phyloP scores from a whole-genome alignment of 768 basidiomycete species.

The Leccinum disarticulatum region DNA sequence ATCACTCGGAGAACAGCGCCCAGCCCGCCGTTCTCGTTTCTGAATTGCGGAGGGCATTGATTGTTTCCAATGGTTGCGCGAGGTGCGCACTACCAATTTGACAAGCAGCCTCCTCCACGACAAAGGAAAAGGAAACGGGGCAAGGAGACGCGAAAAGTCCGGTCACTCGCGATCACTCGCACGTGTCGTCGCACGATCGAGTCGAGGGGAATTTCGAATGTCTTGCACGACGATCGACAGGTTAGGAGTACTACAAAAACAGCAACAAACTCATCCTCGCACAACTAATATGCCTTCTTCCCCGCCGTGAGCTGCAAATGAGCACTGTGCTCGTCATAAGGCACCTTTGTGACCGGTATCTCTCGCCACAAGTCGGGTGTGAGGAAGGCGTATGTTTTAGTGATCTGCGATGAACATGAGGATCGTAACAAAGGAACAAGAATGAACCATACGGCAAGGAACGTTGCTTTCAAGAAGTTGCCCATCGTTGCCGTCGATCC shows the following conservation, averaged over 20 bases:
- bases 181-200: background rate
- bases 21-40: constrained; percentile 12
- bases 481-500: constrained; percentile 99
- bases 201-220: background rate
- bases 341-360: constrained; percentile 84
- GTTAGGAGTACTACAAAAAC: background rate
- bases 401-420: constrained; percentile 56
- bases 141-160: background rate
- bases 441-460: constrained; percentile 69
- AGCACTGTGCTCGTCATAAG: constrained; percentile 94
- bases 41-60: background rate
- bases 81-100: constrained; percentile 2
- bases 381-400: constrained; percentile 97
- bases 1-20: constrained; percentile 8
- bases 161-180: background rate
- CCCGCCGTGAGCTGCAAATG: constrained; percentile 82
- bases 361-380: constrained; percentile 98
- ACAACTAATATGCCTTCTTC: constrained; percentile 66
- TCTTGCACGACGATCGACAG: background rate
- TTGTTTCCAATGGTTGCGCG: background rate
- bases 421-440: background rate
- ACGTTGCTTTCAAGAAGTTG: constrained; percentile 98
- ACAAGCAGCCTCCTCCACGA: background rate
- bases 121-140: background rate
- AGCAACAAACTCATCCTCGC: background rate